These are phyloP conservation scores for Lachnellula occidentalis DNA, from an alignment of 2,329 filamentous ascomycete genomes.

Conservation along the genomic window DNA sequence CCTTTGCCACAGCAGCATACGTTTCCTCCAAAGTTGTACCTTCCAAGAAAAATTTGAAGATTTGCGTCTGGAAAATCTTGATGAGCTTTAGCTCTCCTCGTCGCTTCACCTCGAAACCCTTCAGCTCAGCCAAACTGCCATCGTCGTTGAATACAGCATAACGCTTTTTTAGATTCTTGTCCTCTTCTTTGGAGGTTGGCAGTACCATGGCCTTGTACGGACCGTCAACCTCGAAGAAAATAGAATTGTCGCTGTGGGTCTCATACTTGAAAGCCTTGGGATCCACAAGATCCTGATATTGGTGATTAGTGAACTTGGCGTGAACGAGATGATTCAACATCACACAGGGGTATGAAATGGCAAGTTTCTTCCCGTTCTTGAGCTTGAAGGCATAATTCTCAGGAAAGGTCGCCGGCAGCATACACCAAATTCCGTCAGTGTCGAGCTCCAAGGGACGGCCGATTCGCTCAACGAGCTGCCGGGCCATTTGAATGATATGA, in stretches of 20 bases:
- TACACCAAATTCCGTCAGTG: slow-evolving; percentile 99
- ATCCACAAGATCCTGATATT: slow-evolving; percentile 88
- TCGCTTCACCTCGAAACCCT: slow-evolving; percentile 96
- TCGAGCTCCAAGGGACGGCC: slow-evolving; percentile 90
- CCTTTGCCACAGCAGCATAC: slow-evolving; percentile 85
- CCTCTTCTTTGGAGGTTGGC: slow-evolving; percentile 95
- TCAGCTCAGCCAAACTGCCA: slow-evolving; percentile 88
- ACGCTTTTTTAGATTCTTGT: slow-evolving; percentile 98
- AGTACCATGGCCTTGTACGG: slow-evolving; percentile 97
- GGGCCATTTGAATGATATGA: slow-evolving; percentile 92
- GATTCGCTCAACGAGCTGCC: slow-evolving; percentile 87
- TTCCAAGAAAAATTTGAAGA: slow-evolving; percentile 98
- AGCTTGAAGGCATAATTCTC: slow-evolving; percentile 94
- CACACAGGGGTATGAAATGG: slow-evolving; percentile 96
- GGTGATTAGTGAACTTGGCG: slow-evolving; percentile 90
- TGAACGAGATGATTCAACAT: slow-evolving; percentile 99
- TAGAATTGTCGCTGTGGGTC: slow-evolving; percentile 96
- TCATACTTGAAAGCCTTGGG: slow-evolving; percentile 80
- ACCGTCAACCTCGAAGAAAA: slow-evolving; percentile 98
- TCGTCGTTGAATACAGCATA: slow-evolving; percentile 99
- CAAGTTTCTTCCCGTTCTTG: slow-evolving; percentile 91
- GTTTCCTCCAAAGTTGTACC: slow-evolving; percentile 82
- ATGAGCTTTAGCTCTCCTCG: slow-evolving; percentile 97
- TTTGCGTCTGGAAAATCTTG: slow-evolving; percentile 98
- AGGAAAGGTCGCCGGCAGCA: slow-evolving; percentile 90